Evolutionary conservation across 176 grass and related monocot genomes (phyloP), one percentile per base, ranked within the genome.

Genomic region (Metroxylon sagu): DNA sequence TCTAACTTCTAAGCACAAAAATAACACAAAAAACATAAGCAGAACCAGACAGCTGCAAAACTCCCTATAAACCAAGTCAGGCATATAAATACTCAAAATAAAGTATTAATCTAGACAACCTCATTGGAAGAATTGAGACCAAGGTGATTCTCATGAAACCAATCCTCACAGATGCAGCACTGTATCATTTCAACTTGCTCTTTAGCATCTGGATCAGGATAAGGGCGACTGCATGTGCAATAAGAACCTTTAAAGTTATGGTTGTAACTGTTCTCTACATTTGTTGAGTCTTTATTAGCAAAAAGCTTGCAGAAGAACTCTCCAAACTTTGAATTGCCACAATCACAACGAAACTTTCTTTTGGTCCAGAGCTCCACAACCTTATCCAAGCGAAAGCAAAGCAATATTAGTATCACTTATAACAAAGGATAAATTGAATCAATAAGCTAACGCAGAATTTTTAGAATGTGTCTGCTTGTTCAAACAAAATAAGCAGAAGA

Each of bases 131-230:
- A 85, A 62, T 77, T 83, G 26, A 97, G 87, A 56, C 84, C 87
- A 76, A 97, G 80, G 72, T 97, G 93, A 69, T 88, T 64, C 55
- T 83, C 87, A 31, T 97, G 93, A 82, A 92, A 97, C 93, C 93
- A 97, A 25, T 97, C 93, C 76, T 97, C 93, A 65, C 93, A 97
- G 64, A 97, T 83, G 65, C 87, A 85, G 28, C 93, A 97, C 43
- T 97, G 93, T 75, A 97, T 97, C 93, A 97, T 97, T 71, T 97
- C 87, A 71, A 85, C 74, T 88, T 92, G 93, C 48, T 85, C 84
- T 52, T 82, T 74, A 18, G 69, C 83, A 67, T 91, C 93, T 71
- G 93, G 87, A 82, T 97, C 93, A 78, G 93, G 93, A 85, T 92
- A 97, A 63, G 93, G 93, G 52, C 87, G 77, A 66, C 72, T 53